Evolutionary conservation across 371 early-diverging fungal species (phyloP), one percentile per base, ranked within the genome.

Genomic region (Mortierella sp.): DNA sequence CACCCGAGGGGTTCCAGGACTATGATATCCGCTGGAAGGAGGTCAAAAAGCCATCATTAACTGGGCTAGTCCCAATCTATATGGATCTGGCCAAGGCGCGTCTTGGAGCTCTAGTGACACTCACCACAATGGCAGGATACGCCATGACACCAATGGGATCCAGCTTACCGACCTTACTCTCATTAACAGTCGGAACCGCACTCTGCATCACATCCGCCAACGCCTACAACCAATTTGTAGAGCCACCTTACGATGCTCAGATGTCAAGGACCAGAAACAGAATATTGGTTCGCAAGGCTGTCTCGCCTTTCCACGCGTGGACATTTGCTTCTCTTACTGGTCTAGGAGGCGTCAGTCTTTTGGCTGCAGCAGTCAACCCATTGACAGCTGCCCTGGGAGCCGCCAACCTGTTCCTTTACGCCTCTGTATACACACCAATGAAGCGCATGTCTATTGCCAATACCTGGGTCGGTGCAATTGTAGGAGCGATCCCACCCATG

Each of bases 401-500:
- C 0, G 86, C 93, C 51, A 99, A 98, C 75, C 91, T 99, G 47
- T 73, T 94, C 28, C 87, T 99, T 32, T 99, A 99, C 75, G 91
- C 98, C 3, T 85, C 87, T 40, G 88, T 96, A 1, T 99, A 99
- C 83, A 99, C 99, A 37, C 96, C 96, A 10, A 87, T 97, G 92
- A 99, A 99, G 84, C 93, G 99, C 32, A 83, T 90, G n/a, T 92
- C 95, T 0, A 96, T 98, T 70, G 91, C 87, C 22, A 99, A 98
- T 78, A 98, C 98, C 3, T 97, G 97, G 97, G 94, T 92, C 26
- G 99, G 99, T 14, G 90, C 98, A 14, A 84, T 98, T 0, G 99
- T 99, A 0, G 98, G 99, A 10, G 99, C 95, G 0, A 94, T 99
- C 49, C 99, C 99, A 45, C 99, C 99, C 2, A 92, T 99, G 91